Evolutionary conservation across 2,329 filamentous ascomycete genomes (phyloP), one percentile per base, ranked within the genome.

Genomic region (Sarocladium brachiariae): DNA sequence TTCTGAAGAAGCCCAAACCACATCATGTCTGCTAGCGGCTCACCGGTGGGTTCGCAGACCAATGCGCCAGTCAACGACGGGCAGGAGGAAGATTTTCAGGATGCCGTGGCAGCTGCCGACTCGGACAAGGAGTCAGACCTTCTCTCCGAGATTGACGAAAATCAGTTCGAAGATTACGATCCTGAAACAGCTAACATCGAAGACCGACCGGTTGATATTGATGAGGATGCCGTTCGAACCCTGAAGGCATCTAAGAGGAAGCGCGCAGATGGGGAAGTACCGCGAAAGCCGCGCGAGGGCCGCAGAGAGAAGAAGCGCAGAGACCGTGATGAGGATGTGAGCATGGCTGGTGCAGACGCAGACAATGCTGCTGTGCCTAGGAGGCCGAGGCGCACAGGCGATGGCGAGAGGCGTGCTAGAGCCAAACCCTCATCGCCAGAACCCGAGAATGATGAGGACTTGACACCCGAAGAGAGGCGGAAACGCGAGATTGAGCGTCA

Each of bases 401-500:
- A 71, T 49, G 71, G 69, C 27, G 72, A 72, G 56, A 76, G 77
- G 56, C 76, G 71, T 54, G 70, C 69, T 34, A 75, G 73, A 57
- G 60, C 64, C 18, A 73, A 70, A 57, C 60, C 63, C 13, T 56
- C 69, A 1, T 67, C 71, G 18, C 75, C 75, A 2, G 80, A 84
- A 53, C 78, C 82, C 4, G 83, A 88, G 55, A 78, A 87, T 57
- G 89, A 95, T 54, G 87, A 89, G 60, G 76, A 85, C 55, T 69
- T 97, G 59, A 86, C 87, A 18, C 89, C 90, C 1, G 89, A 93
- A 67, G 89, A 96, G 71, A 80, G 88, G 59, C 82, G 91, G 59
- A 84, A 86, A 59, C 79, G 88, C 58, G 91, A 89, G 18, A 83
- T 99, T 50, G 89, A 96, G 61, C 80, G 84, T 57, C 87, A 88